Evolutionary conservation across 257 asterid species (phyloP).

Genomic region (Euphrasia confusa): DNA sequence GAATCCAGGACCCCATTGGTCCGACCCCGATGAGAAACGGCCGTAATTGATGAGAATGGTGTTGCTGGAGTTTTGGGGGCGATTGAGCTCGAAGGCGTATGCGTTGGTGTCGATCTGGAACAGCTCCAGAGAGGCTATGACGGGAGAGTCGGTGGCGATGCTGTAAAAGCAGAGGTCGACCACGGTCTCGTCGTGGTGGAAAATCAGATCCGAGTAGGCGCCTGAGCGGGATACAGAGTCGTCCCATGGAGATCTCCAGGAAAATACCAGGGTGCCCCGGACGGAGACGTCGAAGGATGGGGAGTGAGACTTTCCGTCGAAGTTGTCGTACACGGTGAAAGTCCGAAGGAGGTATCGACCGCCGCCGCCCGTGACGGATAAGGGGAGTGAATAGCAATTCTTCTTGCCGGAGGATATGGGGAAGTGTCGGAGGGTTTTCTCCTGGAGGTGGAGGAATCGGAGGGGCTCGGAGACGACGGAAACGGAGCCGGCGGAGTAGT

Average conservation of each 20-base stretch:
- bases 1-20: slow-evolving; percentile 91
- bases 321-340: slow-evolving; percentile 86
- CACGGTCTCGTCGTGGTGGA: slow-evolving; percentile 35
- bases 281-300: slow-evolving; percentile 95
- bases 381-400: slow-evolving; percentile 75
- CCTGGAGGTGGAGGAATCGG: slow-evolving; percentile 63
- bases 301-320: slow-evolving; percentile 67
- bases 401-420: slow-evolving; percentile 80
- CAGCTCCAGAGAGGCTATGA: slow-evolving; percentile 64
- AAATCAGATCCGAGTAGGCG: slow-evolving; percentile 86
- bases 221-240: slow-evolving; percentile 60
- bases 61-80: slow-evolving; percentile 26
- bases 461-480: slow-evolving; percentile 90
- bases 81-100: slow-evolving; percentile 36
- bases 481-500: slow-evolving; percentile 67
- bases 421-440: slow-evolving; percentile 82
- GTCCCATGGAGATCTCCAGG: slow-evolving; percentile 90
- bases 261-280: slow-evolving; percentile 76
- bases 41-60: slow-evolving; percentile 77
- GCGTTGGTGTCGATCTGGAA: slow-evolving; percentile 46
- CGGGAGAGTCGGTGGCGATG: slow-evolving; percentile 92
- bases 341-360: slow-evolving; percentile 63
- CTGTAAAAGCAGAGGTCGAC: slow-evolving; percentile 85
- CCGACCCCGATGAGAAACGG: slow-evolving; percentile 76
- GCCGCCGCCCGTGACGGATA: slow-evolving; percentile 25